Evolutionary conservation across 495 filamentous ascomycete species (phyloP), one percentile per base, ranked within the genome.

Genomic region (Cercophora samala): DNA sequence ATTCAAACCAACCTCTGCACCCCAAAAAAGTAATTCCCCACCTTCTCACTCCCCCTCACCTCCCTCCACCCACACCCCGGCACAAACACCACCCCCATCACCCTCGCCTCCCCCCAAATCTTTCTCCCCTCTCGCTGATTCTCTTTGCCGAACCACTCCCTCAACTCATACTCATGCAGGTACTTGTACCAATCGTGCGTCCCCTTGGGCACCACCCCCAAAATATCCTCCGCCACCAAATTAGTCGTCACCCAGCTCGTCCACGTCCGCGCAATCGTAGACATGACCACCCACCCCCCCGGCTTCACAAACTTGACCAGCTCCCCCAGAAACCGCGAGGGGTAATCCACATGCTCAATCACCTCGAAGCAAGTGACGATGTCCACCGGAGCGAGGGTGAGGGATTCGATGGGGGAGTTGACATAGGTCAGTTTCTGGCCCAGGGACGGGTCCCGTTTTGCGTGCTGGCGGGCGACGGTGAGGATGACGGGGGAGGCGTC

Each of bases 101-200:
- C 84, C 72, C 73, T 83, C 70, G 78, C 80, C 67, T 75, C 81
- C 60, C 75, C 76, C 77, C 76, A 85, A 25, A 55, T 58, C 59
- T 89, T 91, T 74, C 67, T 84, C 77, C 76, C 80, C 53, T 68
- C 64, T 9, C 37, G 8, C 11, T 5, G 3, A 13, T 46, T 46
- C 11, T 46, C 37, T 64, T 70, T 56, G 53, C 17, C 74, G 74
- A 87, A 84, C 58, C 82, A 92, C 2, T 68, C 82, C 69, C 87
- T 79, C 74, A 99, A 65, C 83, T 98, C 95, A 19, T 85, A 81
- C 70, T 90, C 91, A 73, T 97, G 96, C 25, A 99, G 87, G 75
- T 98, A 99, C 76, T 97, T 96, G 18, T 79, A 80, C 95, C 95
- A 99, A 72, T 97, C 93, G 76, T 99, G 95, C 62, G 95, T 97